Conservation (phyloP, 148 eudicot genomes). For the Silene uniflora region DNA sequence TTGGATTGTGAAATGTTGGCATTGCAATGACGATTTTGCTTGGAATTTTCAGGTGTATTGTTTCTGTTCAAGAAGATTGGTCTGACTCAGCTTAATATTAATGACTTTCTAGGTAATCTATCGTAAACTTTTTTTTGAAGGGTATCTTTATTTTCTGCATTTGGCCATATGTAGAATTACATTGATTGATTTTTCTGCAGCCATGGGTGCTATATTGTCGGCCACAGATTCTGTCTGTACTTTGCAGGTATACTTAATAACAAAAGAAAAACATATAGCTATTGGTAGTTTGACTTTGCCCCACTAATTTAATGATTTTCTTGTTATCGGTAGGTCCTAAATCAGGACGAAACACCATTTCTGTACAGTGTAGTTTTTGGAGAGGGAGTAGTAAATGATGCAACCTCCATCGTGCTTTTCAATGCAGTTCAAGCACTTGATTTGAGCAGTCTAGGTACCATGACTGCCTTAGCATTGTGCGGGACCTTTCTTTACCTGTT, state of each 20-base stretch:
- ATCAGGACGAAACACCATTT: slow-evolving; percentile 88
- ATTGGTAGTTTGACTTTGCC: slow-evolving; percentile 4
- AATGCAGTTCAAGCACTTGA: slow-evolving; percentile 82
- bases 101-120: too few species aligned
- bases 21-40: too few species aligned
- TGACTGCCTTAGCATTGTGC: slow-evolving; percentile 49
- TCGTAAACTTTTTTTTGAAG: too few species aligned
- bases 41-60: too few species aligned
- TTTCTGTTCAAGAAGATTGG: too few species aligned
- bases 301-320: slow-evolving; percentile 12
- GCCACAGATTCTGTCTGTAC: slow-evolving; percentile 96
- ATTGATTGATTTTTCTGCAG: too few species aligned
- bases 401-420: slow-evolving; percentile 92
- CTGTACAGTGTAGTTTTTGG: slow-evolving; percentile 86
- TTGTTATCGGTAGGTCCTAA: slow-evolving; percentile 60
- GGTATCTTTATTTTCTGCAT: too few species aligned
- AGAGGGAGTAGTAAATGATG: slow-evolving; percentile 95
- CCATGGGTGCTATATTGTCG: slow-evolving; percentile 84
- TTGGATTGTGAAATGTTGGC: too few species aligned
- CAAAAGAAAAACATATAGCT: slow-evolving; percentile 6
- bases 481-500: slow-evolving; percentile 79
- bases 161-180: too few species aligned
- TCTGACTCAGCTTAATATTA: too few species aligned
- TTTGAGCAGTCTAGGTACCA: slow-evolving; percentile 42
- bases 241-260: slow-evolving; percentile 57